These are phyloP conservation scores for Mytilinidion resinicola DNA, from an alignment of 495 filamentous ascomycete genomes.

Conservation along the genomic window DNA sequence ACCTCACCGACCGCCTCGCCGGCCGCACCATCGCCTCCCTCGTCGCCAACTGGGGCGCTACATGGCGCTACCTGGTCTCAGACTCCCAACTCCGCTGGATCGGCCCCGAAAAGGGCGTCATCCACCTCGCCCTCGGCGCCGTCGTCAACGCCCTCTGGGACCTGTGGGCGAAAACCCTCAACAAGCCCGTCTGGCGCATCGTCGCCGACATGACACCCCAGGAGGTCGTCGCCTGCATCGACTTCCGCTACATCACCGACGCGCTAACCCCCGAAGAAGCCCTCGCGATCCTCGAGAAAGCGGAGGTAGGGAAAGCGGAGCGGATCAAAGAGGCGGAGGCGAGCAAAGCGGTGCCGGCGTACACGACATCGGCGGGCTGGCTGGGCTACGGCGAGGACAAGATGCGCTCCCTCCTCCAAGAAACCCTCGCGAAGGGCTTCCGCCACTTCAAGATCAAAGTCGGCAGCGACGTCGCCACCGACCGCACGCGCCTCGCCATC, in stretches of 20 bases:
- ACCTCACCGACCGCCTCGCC: conserved; percentile 65
- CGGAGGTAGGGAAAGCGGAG: conserved; percentile 56
- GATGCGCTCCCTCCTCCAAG: conserved; percentile 63
- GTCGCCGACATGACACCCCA: conserved; percentile 84
- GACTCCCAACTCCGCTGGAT: conserved; percentile 93
- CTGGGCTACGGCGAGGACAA: conserved; percentile 87
- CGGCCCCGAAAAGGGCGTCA: conserved; percentile 91
- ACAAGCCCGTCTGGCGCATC: conserved; percentile 86
- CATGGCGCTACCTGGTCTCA: conserved; percentile 84
- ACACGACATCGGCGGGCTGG: conserved; percentile 89
- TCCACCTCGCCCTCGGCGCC: conserved; percentile 83
- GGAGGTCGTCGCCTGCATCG: conserved; percentile 79
- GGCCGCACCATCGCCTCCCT: conserved; percentile 68
- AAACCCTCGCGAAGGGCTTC: conserved; percentile 71
- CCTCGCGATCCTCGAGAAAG: conserved; percentile 56
- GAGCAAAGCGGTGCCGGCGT: conserved; percentile 73
- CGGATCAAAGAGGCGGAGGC: conserved; percentile 64
- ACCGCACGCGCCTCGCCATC: conserved; percentile 61
- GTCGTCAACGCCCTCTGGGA: conserved; percentile 95
- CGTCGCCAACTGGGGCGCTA: conserved; percentile 75
- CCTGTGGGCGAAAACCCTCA: conserved; percentile 80
- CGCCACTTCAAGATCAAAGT: conserved; percentile 92
- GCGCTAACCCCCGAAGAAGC: conserved; percentile 87
- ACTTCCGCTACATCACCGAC: conserved; percentile 91
- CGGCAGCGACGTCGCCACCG: conserved; percentile 63